Base-by-base conservation (phyloP, 2,329 filamentous ascomycete species). In the Anisogramma anomala region DNA sequence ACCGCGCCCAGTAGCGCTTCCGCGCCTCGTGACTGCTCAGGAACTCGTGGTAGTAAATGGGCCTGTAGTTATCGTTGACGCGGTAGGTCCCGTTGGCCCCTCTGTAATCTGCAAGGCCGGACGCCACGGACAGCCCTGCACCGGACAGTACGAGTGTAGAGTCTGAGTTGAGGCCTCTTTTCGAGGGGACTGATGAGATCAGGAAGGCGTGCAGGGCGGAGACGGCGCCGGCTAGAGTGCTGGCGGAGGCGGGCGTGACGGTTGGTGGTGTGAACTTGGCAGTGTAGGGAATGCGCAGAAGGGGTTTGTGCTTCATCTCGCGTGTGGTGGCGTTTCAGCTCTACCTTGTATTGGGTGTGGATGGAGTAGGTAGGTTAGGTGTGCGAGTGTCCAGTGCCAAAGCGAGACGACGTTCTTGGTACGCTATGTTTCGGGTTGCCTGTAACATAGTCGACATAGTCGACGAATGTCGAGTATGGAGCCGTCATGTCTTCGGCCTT, bases 41-140 rank as follows among this genome's bases (percentile, higher is more conserved):
- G 55, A 96, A 98, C 58, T 98, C 91, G 59, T 86, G 79, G 60
- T 84, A 88, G 65, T 94, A 98, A 50, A 94, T 93, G 23, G 89
- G 91, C 2, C 84, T 77, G 57, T 94, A 95, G 11, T 76, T 77
- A 64, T 84, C 86, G 65, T 96, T 96, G 55, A 91, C 72, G 32
- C 86, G 81, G 58, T 98, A 98, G 7, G 89, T 96, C 47, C 91
- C 91, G 50, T 88, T 84, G 37, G 75, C 71, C 15, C 91, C 91
- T 41, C 91, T 72, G 60, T 98, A 98, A 62, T 98, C 91, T 22
- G 89, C 83, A 23, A 98, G 71, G 0, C 91, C 91, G 9, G 86
- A 94, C 3, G 88, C 84, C 7, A 96, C 89, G 1, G 86, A 94
- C 37, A 98, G 83, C 3, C 91, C 91, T 3, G 91, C 91, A 9